Base-by-base conservation (phyloP, 2,329 filamentous ascomycete genomes). In the Penicillium concentricum region DNA sequence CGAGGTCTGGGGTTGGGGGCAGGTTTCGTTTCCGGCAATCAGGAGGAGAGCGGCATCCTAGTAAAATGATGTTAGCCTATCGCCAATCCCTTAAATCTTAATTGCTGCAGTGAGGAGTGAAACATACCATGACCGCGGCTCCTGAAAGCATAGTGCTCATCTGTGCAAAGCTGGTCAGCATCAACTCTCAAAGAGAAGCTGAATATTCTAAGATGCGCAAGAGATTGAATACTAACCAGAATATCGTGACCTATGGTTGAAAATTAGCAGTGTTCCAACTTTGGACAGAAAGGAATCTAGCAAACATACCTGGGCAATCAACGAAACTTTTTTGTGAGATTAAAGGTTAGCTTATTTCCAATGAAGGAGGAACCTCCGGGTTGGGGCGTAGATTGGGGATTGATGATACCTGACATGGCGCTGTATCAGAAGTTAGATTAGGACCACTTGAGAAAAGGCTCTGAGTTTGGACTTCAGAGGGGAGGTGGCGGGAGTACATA, bases 121-220 rank as follows among this genome's bases (percentile, higher is more conserved):
- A 43, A 55, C 52, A 9, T 34, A 55, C 52, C 94, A 99, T 99
- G 84, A 99, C 94, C 63, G 94, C 94, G 69, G 94, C 94, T 72
- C 94, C 94, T 73, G 94, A 99, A 83, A 99, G 88, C 94, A 99
- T 99, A 70, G 94, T 99, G 80, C 93, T 97, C 94, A 99, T 99
- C 59, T 60, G 48, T 30, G 22, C 16, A 20, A 45, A 26, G 9
- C 20, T 52, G 48, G 50, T 56, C 46, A 56, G 48, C 13, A 45
- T 46, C 34, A 35, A 20, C 30, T 26, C n/a, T 24, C 20, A 52
- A 44, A 51, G 38, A 51, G n/a, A 39, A 51, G 24, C 10, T 5
- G 22, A n/a, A 15, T 20, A n/a, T 39, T 41, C 41, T 12, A 30
- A 34, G 8, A 32, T 39, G n/a, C 32, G 24, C 18, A 37, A 50